phyloP scores from a whole-genome alignment of 148 eudicot species.

The Camellia lanceoleosa region DNA sequence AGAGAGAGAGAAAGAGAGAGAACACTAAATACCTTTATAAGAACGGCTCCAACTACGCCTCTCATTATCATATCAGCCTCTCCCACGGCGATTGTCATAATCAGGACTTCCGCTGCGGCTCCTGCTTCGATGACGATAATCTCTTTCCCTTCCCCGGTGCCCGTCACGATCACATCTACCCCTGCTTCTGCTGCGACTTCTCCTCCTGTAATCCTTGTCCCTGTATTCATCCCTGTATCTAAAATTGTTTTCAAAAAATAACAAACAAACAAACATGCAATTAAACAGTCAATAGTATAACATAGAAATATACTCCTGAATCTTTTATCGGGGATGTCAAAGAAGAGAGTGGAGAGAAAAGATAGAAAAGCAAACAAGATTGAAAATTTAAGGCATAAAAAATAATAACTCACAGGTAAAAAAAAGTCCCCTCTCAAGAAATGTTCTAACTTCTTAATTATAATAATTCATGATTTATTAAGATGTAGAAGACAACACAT shows the following conservation, averaged over 20 bases:
- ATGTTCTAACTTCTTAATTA: too few relatives aligned
- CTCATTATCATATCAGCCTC: conserved; percentile 69
- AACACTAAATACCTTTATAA: conserved; percentile 41
- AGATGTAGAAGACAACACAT: too few relatives aligned
- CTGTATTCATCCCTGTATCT: conserved; percentile 59
- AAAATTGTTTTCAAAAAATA: not conserved
- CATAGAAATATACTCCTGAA: too few relatives aligned
- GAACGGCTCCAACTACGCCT: conserved; percentile 59
- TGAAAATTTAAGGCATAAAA: too few relatives aligned
- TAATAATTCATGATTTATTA: too few relatives aligned
- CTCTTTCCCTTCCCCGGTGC: conserved; percentile 60
- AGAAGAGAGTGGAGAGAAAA: too few relatives aligned
- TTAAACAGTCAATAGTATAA: not conserved
- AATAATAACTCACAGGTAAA: too few relatives aligned
- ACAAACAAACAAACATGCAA: not conserved
- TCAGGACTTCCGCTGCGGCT: conserved; percentile 75
- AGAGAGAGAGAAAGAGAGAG: not conserved
- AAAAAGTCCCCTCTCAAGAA: too few relatives aligned
- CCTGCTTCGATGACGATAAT: conserved; percentile 52
- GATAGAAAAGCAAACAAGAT: too few relatives aligned
- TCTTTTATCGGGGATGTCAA: too few relatives aligned
- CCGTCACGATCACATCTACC: conserved; percentile 61
- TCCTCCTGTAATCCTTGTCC: conserved; percentile 49
- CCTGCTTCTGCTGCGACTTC: conserved; percentile 75
- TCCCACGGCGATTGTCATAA: conserved; percentile 50